Evolutionary conservation across 768 basidiomycete species (phyloP).

Genomic region (Fomitopsis serialis): DNA sequence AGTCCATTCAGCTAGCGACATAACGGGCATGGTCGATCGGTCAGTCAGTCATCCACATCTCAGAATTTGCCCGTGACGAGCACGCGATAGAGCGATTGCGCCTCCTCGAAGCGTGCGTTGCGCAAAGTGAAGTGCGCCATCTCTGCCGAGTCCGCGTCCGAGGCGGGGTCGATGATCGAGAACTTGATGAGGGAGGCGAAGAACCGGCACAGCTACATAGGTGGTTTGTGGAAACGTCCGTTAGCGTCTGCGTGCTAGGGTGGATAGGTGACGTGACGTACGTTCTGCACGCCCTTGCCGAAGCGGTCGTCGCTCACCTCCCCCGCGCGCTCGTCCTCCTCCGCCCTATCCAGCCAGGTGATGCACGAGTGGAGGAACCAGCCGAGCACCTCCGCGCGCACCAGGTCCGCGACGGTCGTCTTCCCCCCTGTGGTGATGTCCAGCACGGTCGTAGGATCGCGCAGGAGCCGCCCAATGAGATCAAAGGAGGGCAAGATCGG

Average conservation of each 20-base stretch:
- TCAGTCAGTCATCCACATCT: neutral
- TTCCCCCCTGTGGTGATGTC: conserved; percentile 36
- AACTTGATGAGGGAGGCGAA: conserved; percentile 66
- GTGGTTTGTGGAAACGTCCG: too few species aligned
- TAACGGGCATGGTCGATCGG: neutral
- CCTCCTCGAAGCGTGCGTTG: conserved; percentile 71
- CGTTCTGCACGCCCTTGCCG: conserved; percentile 67
- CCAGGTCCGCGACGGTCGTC: conserved; percentile 59
- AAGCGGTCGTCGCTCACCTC: conserved; percentile 68
- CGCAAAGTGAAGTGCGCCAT: conserved; percentile 74
- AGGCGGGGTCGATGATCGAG: conserved; percentile 54
- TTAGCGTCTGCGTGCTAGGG: conserved; percentile 2
- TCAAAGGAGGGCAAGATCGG: conserved; percentile 73
- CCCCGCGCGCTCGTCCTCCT: conserved; percentile 64
- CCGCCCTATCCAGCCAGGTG: conserved; percentile 64
- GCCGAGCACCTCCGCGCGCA: conserved; percentile 61
- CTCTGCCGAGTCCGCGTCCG: conserved; percentile 63
- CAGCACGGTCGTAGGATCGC: conserved; percentile 48
- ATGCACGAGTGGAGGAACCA: conserved; percentile 69
- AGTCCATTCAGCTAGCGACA: neutral
- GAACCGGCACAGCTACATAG: conserved; percentile 67
- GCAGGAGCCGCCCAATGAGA: conserved; percentile 61
- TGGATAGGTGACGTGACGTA: conserved; percentile 26
- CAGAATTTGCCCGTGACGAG: conserved; percentile 42
- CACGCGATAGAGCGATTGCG: conserved; percentile 63